Evolutionary conservation across 169 alveolate species (phyloP), one percentile per base, ranked within the genome.

Genomic region (Cryptosporidium bovis): DNA sequence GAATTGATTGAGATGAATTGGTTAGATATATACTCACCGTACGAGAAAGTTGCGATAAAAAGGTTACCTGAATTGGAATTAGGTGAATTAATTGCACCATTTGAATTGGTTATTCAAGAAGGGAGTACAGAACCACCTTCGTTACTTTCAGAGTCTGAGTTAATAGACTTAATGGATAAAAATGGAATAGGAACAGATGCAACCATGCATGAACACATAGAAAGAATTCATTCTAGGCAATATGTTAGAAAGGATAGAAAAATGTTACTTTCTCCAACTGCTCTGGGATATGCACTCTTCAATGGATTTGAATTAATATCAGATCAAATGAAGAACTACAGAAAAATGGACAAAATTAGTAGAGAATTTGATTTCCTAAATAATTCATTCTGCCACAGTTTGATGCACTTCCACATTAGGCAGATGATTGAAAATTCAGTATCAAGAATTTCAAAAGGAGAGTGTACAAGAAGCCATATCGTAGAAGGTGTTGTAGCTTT

Each of bases 181-280:
- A 94, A 97, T 90, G 99, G 99, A 13, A 97, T 97, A 55, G 99
- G 99, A 10, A 98, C 99, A 3, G 99, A 98, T 91, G 99, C 99
- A 10, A 98, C 99, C 3, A 98, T 97, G 95, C 99, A 97, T 84
- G 99, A 98, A 67, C 99, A 98, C 90, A 98, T 98, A 18, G 96
- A 96, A 68, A 97, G 98, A 53, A 92, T 98, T 33, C 98, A 98
- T 91, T 97, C 94, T 20, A 87, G 98, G 71, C 93, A 93, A 18
- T 96, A 96, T 93, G 97, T 96, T 7, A 68, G 50, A 33, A 93
- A 94, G 82, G 82, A 55, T 56, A 40, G 66, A n/a, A 34, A 58
- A 2, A 66, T 87, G 34, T 66, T 85, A 24, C 91, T 96, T 68
- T 77, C 90, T 46, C 98, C 98, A 2, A 94, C 97, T n/a, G 89